Conservation (phyloP, 352 stramenopile species). For the Thraustochytrium sp. region DNA sequence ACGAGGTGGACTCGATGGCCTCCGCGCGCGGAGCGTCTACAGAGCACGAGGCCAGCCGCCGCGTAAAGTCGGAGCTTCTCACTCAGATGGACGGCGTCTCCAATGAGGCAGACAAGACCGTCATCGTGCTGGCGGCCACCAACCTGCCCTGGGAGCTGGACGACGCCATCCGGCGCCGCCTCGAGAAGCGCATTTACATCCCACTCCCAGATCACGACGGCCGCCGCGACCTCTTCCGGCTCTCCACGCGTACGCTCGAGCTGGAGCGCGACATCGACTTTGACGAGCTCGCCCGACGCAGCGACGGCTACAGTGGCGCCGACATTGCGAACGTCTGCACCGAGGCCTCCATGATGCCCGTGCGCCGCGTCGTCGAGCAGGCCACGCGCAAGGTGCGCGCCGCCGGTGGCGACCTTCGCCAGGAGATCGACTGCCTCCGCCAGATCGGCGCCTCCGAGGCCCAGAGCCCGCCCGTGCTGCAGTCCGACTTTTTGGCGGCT, state of each 20-base stretch:
- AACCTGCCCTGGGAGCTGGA: constrained; percentile 96
- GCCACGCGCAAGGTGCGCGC: background rate
- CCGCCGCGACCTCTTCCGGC: constrained; percentile 47
- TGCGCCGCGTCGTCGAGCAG: constrained; percentile 54
- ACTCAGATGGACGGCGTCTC: constrained; percentile 93
- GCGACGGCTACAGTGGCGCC: constrained; percentile 76
- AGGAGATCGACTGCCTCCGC: background rate
- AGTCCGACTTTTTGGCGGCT: background rate
- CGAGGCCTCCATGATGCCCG: constrained; percentile 64
- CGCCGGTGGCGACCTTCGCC: background rate
- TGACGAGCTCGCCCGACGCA: constrained; percentile 65
- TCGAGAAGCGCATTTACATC: constrained; percentile 93
- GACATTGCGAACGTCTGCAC: constrained; percentile 74
- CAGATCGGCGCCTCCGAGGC: background rate
- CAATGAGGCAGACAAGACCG: constrained; percentile 48
- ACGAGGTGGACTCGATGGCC: constrained; percentile 86
- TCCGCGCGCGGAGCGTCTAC: background rate
- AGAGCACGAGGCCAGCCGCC: constrained; percentile 59
- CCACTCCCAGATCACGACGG: constrained; percentile 59
- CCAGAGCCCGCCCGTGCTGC: background rate
- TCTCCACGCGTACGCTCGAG: constrained; percentile 56
- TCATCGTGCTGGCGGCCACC: constrained; percentile 86
- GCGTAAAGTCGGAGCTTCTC: constrained; percentile 94
- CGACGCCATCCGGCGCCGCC: constrained; percentile 81
- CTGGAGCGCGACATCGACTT: constrained; percentile 60